A percentile compares a stretch with the other conserved stretches of the same genome.
phyloP scores from a whole-genome alignment of 371 early-diverging fungal species.

The Saksenaea oblongispora region DNA sequence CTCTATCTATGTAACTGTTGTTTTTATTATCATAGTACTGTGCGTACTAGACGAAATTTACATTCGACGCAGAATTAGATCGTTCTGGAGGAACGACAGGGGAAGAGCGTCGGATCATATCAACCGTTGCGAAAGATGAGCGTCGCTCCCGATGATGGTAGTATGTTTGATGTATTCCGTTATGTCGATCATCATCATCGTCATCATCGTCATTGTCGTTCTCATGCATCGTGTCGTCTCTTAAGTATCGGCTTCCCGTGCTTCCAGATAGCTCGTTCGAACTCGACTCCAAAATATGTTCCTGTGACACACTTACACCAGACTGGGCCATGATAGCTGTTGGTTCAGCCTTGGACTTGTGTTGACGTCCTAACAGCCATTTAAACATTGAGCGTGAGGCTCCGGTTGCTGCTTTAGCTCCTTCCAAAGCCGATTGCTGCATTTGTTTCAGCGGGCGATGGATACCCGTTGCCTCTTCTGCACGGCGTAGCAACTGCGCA shows the following conservation, averaged over 20 bases:
- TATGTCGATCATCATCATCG: neutral
- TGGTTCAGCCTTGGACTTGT: neutral
- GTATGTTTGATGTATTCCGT: conserved; percentile 14
- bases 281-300: conserved; percentile 4
- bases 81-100: neutral
- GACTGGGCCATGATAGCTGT: neutral
- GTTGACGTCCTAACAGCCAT: neutral
- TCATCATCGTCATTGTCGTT: conserved; percentile 1
- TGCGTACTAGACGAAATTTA: too few relatives aligned
- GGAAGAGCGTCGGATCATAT: neutral
- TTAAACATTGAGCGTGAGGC: neutral
- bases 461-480: conserved; percentile 16
- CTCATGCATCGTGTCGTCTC: neutral
- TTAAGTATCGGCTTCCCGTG: too few relatives aligned
- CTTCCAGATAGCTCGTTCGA: too few relatives aligned
- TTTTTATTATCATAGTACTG: conserved; percentile 3
- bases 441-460: neutral
- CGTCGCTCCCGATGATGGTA: conserved; percentile 36
- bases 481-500: conserved; percentile 29
- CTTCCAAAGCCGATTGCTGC: neutral
- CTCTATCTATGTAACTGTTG: too few relatives aligned
- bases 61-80: neutral
- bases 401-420: neutral
- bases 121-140: conserved; percentile 9
- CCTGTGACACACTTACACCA: conserved; percentile 16